phyloP scores from a whole-genome alignment of 352 stramenopile species.

The Pythium phragmiticola region DNA sequence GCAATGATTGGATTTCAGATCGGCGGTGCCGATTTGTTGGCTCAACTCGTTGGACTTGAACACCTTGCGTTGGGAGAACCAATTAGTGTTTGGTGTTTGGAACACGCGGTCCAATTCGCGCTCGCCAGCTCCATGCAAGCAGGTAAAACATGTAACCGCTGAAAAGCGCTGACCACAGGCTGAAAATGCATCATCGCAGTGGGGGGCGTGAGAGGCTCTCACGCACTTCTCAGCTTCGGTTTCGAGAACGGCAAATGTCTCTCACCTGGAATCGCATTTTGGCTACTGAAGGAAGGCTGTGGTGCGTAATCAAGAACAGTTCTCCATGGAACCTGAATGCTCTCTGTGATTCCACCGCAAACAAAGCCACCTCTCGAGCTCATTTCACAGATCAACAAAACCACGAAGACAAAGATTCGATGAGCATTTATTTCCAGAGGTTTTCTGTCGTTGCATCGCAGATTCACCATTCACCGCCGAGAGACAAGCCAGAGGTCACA shows the following conservation, averaged over 20 bases:
- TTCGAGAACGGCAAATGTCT: slow-evolving; percentile 1
- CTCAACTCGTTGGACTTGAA: neutral
- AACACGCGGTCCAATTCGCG: neutral
- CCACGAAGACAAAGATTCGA: slow-evolving; percentile 18
- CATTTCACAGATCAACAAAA: neutral
- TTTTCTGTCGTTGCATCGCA: slow-evolving; percentile 18
- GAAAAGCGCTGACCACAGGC: no score
- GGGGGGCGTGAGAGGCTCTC: neutral
- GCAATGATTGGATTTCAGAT: neutral
- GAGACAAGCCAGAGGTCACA: slow-evolving; percentile 12
- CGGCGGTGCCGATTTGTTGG: neutral
- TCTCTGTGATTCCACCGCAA: neutral
- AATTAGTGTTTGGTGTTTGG: neutral
- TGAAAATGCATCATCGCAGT: neutral
- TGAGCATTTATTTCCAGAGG: slow-evolving; percentile 9
- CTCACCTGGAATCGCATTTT: neutral
- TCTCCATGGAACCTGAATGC: neutral
- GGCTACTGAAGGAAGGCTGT: no score
- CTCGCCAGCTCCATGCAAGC: neutral
- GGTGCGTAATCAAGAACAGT: neutral
- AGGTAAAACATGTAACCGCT: no score
- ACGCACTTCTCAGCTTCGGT: slow-evolving; percentile 9
- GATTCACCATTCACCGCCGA: neutral
- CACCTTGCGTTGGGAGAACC: neutral
- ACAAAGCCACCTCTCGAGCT: neutral